Conservation (phyloP, 2,329 filamentous ascomycete species). For the Teratosphaeria viscida region DNA sequence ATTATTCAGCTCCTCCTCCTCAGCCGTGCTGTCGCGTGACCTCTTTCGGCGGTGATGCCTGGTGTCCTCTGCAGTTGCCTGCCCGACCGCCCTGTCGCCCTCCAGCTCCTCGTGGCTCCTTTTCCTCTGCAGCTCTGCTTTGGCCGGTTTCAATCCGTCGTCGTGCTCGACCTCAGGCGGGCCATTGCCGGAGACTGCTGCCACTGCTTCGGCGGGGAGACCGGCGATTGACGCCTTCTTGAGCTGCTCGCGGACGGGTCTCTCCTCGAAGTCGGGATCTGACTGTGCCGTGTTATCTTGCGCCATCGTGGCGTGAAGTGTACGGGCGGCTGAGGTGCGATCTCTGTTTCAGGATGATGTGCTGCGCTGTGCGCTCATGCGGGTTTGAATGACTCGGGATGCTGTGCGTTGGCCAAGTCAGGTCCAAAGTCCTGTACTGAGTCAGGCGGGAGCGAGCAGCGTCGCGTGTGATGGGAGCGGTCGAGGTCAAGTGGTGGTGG, state of each 20-base stretch:
- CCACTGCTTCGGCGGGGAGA: constrained; percentile 4
- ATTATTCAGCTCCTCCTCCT: constrained; percentile 23
- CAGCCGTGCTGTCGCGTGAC: constrained; percentile 34
- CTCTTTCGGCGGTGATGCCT: constrained; percentile 36
- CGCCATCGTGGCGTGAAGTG: neutral
- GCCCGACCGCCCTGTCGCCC: constrained; percentile 22
- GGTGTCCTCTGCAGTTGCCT: constrained; percentile 22
- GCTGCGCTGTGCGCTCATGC: neutral
- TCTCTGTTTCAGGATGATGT: neutral
- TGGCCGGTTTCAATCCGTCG: neutral
- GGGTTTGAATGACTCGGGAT: neutral
- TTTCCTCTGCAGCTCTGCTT: constrained; percentile 30
- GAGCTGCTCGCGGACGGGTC: constrained; percentile 50
- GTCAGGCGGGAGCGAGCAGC: neutral
- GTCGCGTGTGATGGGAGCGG: too few species aligned
- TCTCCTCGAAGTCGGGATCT: constrained; percentile 42
- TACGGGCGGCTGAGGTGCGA: neutral
- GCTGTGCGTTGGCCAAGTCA: neutral
- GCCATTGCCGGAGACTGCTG: neutral
- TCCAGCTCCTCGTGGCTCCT: constrained; percentile 37
- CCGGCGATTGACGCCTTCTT: constrained; percentile 51
- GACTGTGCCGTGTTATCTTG: constrained; percentile 8
- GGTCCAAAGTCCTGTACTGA: neutral
- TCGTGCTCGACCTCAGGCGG: constrained; percentile 5
- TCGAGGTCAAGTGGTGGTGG: too few species aligned